phyloP scores from a whole-genome alignment of 139 green algal genomes.

The Volvox africanus region DNA sequence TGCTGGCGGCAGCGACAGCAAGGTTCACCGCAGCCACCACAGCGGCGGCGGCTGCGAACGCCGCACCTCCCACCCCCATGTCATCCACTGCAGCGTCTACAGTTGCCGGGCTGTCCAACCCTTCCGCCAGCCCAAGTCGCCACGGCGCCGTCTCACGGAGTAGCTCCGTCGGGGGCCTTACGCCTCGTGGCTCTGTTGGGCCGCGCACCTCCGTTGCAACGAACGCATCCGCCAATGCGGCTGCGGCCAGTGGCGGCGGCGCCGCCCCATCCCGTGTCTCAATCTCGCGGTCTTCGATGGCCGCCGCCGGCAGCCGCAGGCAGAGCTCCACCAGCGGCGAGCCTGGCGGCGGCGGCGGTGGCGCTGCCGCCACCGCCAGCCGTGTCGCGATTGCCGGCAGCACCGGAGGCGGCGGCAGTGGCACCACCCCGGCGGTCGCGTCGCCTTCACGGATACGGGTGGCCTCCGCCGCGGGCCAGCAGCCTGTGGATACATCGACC shows the following conservation, averaged over 20 bases:
- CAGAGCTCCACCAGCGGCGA: background rate
- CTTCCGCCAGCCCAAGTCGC: background rate
- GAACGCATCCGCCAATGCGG: background rate
- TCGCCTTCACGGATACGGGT: background rate
- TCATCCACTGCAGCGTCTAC: background rate
- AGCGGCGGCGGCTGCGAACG: background rate
- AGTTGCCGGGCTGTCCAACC: background rate
- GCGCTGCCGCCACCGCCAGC: background rate
- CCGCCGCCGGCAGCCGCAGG: background rate
- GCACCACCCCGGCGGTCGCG: background rate
- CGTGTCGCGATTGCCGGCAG: background rate
- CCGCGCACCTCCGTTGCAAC: background rate
- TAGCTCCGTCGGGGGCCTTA: background rate
- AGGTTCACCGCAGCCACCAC: background rate
- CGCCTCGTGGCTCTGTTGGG: background rate
- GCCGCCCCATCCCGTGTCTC: background rate
- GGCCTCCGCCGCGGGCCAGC: background rate
- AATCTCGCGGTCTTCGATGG: background rate
- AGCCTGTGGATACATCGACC: background rate
- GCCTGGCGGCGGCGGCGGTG: background rate
- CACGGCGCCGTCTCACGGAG: background rate
- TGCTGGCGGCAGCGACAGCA: slow-evolving; percentile 25
- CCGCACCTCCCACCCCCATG: background rate
- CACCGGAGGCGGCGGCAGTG: background rate
- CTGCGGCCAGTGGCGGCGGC: background rate